Base-by-base conservation (phyloP, 2,329 filamentous ascomycete species). In the Aspergillus pseudonomiae region DNA sequence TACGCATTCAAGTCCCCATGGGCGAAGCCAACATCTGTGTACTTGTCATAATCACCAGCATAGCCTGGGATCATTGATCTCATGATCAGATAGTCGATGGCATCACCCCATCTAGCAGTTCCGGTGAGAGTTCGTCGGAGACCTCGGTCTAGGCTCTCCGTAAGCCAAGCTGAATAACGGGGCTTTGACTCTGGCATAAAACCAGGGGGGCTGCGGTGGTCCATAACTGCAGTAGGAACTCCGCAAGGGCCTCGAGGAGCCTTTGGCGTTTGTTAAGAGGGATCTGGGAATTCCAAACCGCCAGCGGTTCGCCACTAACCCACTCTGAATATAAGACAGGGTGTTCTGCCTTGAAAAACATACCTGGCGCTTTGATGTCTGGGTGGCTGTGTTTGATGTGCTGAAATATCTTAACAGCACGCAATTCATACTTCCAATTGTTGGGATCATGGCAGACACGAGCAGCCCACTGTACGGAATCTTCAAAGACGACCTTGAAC, bases 71-170 rank as follows among this genome's bases (percentile, higher is more conserved):
- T 63, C 65, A 69, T 67, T 28, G 67, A 68, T 24, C 63, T 62
- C 62, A 68, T 69, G n/a, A 69, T 66, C 21, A 68, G 61, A 57
- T 68, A 68, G 36, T 68, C 34, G 32, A 68, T 52, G 28, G 66
- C 43, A 63, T 67, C 41, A 1, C 62, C 63, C 64, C 64, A 67
- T 58, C 53, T 59, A 50, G 64, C 62, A 48, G 60, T 67, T 2
- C 66, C 67, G 19, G 12, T 61, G 3, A 69, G 56, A 16, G 61
- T 68, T 50, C 66, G 59, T 1, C 60, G 60, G 34, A 69, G 61
- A 32, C 60, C 63, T 57, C 63, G 59, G 45, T 68, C 65, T 2
- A 68, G 45, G 14, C 60, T 66, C 21, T 63, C n/a, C 2, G 57
- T 62, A 10, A 68, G 59, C 67, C 65, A 68, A 2, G 6, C 11